phyloP scores from a whole-genome alignment of 2,329 filamentous ascomycete species.

The Nannizzia gypsea region DNA sequence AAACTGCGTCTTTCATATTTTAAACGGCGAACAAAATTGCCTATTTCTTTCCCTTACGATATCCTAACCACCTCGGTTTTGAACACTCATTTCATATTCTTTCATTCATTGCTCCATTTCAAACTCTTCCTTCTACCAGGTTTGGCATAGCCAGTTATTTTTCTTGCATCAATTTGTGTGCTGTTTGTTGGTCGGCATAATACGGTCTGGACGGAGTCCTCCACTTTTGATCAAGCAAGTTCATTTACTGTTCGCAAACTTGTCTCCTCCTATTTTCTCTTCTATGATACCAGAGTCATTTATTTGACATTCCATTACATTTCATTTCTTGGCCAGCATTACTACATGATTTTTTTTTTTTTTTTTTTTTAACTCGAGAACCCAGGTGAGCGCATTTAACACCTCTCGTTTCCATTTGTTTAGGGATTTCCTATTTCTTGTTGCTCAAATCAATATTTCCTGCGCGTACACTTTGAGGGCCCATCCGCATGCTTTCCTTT shows the following conservation, averaged over 20 bases:
- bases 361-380: not conserved
- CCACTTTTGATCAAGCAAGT: not conserved
- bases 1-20: not conserved
- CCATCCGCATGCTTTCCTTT: not conserved
- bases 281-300: constrained; percentile 9
- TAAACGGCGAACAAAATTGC: not conserved
- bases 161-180: not conserved
- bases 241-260: not conserved
- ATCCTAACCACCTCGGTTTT: not conserved
- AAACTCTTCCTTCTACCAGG: constrained; percentile 1
- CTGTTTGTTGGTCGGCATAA: not conserved
- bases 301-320: not conserved
- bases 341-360: not conserved
- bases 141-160: constrained; percentile 1
- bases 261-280: constrained; percentile 5
- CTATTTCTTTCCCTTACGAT: not conserved
- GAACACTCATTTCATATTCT: not conserved
- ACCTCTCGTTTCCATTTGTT: not conserved
- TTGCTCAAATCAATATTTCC: not conserved
- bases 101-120: not conserved
- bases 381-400: too few relatives aligned
- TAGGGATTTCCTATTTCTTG: not conserved
- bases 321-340: not conserved
- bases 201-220: not conserved
- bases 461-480: not conserved